Conservation (phyloP, 805 yeast genomes). For the Middelhovenomyces tepae region DNA sequence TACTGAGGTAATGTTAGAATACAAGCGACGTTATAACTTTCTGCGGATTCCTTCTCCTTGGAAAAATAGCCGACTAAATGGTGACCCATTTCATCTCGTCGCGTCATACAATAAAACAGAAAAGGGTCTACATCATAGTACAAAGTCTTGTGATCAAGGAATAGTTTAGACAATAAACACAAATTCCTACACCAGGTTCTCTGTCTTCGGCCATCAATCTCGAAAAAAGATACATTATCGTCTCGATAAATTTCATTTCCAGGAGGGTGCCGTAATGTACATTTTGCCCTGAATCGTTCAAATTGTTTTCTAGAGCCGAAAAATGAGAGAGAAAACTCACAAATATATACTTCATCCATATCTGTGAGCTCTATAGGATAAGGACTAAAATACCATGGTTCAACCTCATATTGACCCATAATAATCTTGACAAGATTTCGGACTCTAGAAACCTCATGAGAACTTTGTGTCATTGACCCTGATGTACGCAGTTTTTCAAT, state of each 20-base stretch:
- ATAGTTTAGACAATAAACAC: slow-evolving; percentile 81
- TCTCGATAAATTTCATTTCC: slow-evolving; percentile 97
- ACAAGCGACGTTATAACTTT: slow-evolving; percentile 93
- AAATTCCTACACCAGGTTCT: slow-evolving; percentile 96
- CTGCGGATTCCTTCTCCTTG: slow-evolving; percentile 94
- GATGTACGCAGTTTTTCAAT: slow-evolving; percentile 83
- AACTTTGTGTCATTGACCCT: slow-evolving; percentile 96
- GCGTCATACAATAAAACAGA: slow-evolving; percentile 90
- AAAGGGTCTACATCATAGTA: slow-evolving; percentile 98
- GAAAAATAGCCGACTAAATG: slow-evolving; percentile 96
- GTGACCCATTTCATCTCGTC: slow-evolving; percentile 82
- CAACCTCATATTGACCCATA: slow-evolving; percentile 85
- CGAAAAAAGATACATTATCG: slow-evolving; percentile 87
- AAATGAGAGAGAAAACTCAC: slow-evolving; percentile 83
- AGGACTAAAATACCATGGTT: slow-evolving; percentile 98
- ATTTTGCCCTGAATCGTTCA: slow-evolving; percentile 81
- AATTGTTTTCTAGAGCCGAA: slow-evolving; percentile 87
- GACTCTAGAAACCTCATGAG: slow-evolving; percentile 80
- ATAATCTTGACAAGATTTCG: slow-evolving; percentile 71
- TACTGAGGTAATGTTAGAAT: slow-evolving; percentile 92
- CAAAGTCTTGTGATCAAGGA: slow-evolving; percentile 90
- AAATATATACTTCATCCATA: slow-evolving; percentile 79
- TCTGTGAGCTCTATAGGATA: slow-evolving; percentile 93
- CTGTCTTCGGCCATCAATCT: slow-evolving; percentile 93
- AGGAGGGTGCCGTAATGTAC: slow-evolving; percentile 91